Base-by-base conservation (phyloP, 176 grass and related monocot genomes). In the Avena sativa region DNA sequence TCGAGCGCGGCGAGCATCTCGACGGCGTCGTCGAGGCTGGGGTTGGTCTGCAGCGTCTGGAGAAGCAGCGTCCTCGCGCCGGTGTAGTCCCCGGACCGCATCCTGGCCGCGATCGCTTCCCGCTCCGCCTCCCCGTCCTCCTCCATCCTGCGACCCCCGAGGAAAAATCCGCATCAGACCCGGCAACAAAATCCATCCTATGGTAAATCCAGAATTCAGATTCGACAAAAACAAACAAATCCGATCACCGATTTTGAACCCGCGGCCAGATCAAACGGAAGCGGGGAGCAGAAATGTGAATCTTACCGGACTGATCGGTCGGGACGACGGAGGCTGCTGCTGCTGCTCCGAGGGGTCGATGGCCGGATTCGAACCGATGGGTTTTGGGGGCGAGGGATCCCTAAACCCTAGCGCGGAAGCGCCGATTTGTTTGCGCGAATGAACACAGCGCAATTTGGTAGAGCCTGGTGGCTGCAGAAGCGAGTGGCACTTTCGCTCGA, bases 1-100 rank as follows among this genome's bases (percentile, higher is more conserved):
- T 97, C 90, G 83, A 89, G 91, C 20, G 86, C 73, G 1, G 78
- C 65, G 84, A 94, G 92, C 88, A 94, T 89, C 88, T 93, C 92
- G 38, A 88, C 53, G 6, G 92, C 88, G 57, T 83, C 81, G 1
- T 91, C 90, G 25, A 97, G 78, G 61, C 38, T 36, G 15, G 89
- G 90, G 52, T 91, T 89, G 12, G 69, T 84, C 80, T 91, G 93
- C 47, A 94, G 87, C 79, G 90, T 91, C 89, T 73, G 86, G 26
- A 94, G 79, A 80, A 93, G 84, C 63, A 91, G 88, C 70, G 86
- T 38, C 49, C 90, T 88, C 0, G 92, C 92, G 77, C 92, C 88
- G 32, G 30, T 53, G 73, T 97, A 97, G 86, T 97, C 90, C 52
- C 38, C 48, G n/a, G 13, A 26, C 4, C 79, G 84, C 76, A 93